Conservation (phyloP, 805 yeast genomes). For the Metschnikowia baotianmanensis region DNA sequence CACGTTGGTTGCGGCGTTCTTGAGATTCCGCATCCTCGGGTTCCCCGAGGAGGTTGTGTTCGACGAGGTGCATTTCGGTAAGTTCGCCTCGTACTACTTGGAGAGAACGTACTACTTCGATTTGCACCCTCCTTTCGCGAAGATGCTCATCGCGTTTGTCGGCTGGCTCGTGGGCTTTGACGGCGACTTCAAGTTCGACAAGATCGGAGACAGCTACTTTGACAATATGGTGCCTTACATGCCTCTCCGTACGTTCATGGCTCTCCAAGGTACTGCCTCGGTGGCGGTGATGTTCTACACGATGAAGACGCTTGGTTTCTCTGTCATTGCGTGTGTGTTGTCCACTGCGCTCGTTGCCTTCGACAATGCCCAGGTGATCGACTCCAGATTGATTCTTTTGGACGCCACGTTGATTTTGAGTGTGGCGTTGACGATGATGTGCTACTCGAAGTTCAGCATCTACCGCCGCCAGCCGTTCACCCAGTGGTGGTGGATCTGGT, state of each 20-base stretch:
- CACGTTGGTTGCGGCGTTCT: slow-evolving; percentile 43
- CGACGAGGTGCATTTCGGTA: slow-evolving; percentile 87
- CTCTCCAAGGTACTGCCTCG: slow-evolving; percentile 76
- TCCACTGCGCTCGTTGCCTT: slow-evolving; percentile 74
- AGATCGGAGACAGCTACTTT: slow-evolving; percentile 79
- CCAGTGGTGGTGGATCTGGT: slow-evolving; percentile 83
- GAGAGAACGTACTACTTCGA: slow-evolving; percentile 93
- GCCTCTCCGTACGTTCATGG: slow-evolving; percentile 76
- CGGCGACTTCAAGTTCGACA: slow-evolving; percentile 90
- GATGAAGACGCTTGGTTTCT: slow-evolving; percentile 79
- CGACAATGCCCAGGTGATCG: slow-evolving; percentile 88
- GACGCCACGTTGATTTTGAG: slow-evolving; percentile 87
- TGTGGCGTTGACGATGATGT: slow-evolving; percentile 76
- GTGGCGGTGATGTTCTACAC: slow-evolving; percentile 84
- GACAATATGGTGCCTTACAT: slow-evolving; percentile 81
- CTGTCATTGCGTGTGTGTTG: slow-evolving; percentile 74
- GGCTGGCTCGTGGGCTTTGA: slow-evolving; percentile 89
- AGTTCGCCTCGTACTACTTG: slow-evolving; percentile 79
- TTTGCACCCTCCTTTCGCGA: slow-evolving; percentile 97
- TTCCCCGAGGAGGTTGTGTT: slow-evolving; percentile 75
- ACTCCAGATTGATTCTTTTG: slow-evolving; percentile 84
- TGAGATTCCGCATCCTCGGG: slow-evolving; percentile 62
- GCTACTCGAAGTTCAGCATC: slow-evolving; percentile 73
- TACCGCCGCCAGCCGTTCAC: slow-evolving; percentile 68
- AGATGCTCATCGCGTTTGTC: slow-evolving; percentile 82